phyloP scores from a whole-genome alignment of 768 basidiomycete species.

The Trametes villosa region DNA sequence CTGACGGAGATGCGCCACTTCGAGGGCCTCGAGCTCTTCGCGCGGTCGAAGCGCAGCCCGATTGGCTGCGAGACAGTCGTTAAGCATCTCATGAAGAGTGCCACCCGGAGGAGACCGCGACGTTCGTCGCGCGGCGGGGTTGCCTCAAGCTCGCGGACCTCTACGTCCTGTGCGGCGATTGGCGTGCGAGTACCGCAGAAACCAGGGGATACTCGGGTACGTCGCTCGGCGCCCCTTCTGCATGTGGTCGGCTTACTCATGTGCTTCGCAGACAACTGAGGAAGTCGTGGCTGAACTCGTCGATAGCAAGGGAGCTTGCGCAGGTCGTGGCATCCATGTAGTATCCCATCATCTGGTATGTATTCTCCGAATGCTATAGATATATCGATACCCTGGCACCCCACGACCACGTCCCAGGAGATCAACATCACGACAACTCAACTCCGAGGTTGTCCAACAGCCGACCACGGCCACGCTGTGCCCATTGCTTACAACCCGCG shows the following conservation, averaged over 20 bases:
- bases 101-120: slow-evolving; percentile 72
- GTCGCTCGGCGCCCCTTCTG: slow-evolving; percentile 36
- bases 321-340: slow-evolving; percentile 61
- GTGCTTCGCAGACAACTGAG: slow-evolving; percentile 60
- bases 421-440: too few species aligned
- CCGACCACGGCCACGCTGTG: too few species aligned
- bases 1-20: slow-evolving; percentile 82
- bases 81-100: slow-evolving; percentile 74
- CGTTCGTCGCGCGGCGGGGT: slow-evolving; percentile 86
- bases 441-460: too few species aligned
- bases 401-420: too few species aligned
- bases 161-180: slow-evolving; percentile 90
- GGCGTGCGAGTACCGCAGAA: slow-evolving; percentile 89
- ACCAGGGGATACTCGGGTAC: slow-evolving; percentile 84
- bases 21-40: slow-evolving; percentile 82
- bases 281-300: slow-evolving; percentile 75
- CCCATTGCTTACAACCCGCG: too few species aligned
- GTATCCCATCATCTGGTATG: slow-evolving; percentile 35
- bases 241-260: not conserved
- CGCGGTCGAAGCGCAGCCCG: slow-evolving; percentile 86
- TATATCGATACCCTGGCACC: slow-evolving; percentile 11
- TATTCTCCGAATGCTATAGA: not conserved
- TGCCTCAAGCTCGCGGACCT: slow-evolving; percentile 80
- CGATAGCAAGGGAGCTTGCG: slow-evolving; percentile 81
- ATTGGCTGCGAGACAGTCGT: slow-evolving; percentile 96